Conservation (phyloP, 495 filamentous ascomycete genomes). For the Penicillium riverlandense region DNA sequence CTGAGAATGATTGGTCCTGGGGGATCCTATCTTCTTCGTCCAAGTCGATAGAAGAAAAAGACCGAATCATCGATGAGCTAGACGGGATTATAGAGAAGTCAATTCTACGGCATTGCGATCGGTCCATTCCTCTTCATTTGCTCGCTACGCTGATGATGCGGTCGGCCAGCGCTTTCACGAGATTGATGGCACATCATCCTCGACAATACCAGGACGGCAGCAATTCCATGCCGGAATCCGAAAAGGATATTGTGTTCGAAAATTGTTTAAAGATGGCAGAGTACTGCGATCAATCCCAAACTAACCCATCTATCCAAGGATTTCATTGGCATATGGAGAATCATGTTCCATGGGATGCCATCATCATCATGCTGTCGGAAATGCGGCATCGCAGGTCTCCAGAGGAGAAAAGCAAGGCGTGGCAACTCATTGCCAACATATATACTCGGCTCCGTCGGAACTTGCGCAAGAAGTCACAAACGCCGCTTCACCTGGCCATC, state of each 20-base stretch:
- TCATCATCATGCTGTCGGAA: slow-evolving; percentile 36
- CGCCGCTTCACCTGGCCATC: slow-evolving; percentile 26
- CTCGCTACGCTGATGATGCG: slow-evolving; percentile 41
- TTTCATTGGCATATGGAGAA: slow-evolving; percentile 31
- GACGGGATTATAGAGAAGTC: slow-evolving; percentile 30
- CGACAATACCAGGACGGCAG: slow-evolving; percentile 27
- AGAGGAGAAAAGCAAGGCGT: slow-evolving; percentile 23
- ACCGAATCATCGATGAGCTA: slow-evolving; percentile 31
- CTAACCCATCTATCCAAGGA: slow-evolving; percentile 14
- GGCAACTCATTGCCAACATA: slow-evolving; percentile 24
- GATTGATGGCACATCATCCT: slow-evolving; percentile 35
- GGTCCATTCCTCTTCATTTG: slow-evolving; percentile 53
- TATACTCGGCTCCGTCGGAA: slow-evolving; percentile 19
- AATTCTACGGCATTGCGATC: slow-evolving; percentile 51
- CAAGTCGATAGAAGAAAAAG: slow-evolving; percentile 41
- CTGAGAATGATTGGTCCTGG: slow-evolving; percentile 23
- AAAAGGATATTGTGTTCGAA: slow-evolving; percentile 33
- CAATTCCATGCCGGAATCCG: slow-evolving; percentile 18
- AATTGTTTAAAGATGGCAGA: slow-evolving; percentile 31
- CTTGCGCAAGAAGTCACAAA: slow-evolving; percentile 9
- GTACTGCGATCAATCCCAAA: slow-evolving; percentile 21
- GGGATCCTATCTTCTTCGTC: slow-evolving; percentile 17
- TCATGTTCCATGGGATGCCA: slow-evolving; percentile 35
- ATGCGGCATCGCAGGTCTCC: slow-evolving; percentile 23
- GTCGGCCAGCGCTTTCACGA: slow-evolving; percentile 24